Conservation (phyloP, 192 early-diverging fungal genomes). For the Piromyces finnis region DNA sequence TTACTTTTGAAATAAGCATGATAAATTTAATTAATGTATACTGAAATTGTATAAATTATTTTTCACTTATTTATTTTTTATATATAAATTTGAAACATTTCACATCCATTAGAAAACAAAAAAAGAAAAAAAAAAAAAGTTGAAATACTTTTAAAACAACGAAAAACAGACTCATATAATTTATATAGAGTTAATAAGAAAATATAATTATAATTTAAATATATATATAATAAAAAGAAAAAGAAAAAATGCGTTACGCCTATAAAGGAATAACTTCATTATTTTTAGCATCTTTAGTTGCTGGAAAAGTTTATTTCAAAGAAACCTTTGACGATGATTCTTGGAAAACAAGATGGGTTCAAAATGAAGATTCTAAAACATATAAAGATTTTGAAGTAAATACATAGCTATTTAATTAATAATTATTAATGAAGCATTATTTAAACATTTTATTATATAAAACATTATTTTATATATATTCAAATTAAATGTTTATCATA, state of each 20-base stretch:
- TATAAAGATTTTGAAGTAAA: not conserved
- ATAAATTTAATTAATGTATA: too few species aligned
- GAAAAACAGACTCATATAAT: not conserved
- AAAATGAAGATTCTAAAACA: not conserved
- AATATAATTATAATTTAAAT: not conserved
- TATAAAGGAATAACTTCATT: not conserved
- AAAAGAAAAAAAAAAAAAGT: too few species aligned
- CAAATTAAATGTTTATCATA: too few species aligned
- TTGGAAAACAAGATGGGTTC: not conserved
- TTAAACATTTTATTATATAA: too few species aligned
- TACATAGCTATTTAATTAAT: not conserved
- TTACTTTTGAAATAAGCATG: too few species aligned
- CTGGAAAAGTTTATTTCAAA: not conserved
- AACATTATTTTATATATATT: too few species aligned
- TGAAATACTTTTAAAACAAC: too few species aligned
- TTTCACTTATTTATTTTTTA: too few species aligned
- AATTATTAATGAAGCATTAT: too few species aligned
- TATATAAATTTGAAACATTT: too few species aligned
- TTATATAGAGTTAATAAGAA: not conserved
- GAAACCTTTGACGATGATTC: not conserved
- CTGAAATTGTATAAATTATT: too few species aligned
- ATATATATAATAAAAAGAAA: not conserved
- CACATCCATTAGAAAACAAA: too few species aligned
- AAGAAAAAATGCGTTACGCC: not conserved
- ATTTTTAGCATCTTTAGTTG: not conserved